Evolutionary conservation across 176 grass and related monocot genomes (phyloP).

Genomic region (Rhipidocladum racemiflorum): DNA sequence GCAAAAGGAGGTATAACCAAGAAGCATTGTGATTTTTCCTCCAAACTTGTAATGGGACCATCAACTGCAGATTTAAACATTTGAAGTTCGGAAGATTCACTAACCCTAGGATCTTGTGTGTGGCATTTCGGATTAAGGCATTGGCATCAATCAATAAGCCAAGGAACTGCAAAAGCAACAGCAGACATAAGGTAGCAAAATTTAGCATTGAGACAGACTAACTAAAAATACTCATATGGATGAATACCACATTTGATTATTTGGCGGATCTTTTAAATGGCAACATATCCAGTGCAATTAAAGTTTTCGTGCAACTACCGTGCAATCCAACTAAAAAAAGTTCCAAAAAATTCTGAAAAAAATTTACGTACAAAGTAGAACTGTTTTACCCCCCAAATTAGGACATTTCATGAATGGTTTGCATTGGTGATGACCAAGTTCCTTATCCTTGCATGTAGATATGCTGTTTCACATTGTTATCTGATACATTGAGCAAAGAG

Average conservation of each 20-base stretch:
- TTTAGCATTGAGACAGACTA: background rate
- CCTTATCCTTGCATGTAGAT: background rate
- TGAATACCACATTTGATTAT: background rate
- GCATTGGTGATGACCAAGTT: background rate
- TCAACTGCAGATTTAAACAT: conserved; percentile 71
- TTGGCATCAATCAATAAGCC: conserved; percentile 65
- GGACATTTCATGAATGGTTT: background rate
- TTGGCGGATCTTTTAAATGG: background rate
- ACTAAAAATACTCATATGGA: background rate
- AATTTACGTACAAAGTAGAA: background rate
- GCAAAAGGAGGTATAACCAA: background rate
- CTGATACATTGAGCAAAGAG: background rate
- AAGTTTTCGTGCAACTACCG: too few species aligned
- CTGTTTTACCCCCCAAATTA: background rate
- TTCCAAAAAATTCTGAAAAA: too few species aligned
- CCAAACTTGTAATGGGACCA: conserved; percentile 66
- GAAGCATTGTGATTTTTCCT: conserved; percentile 31
- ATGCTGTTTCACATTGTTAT: too few species aligned
- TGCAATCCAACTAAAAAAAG: too few species aligned
- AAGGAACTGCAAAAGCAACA: conserved; percentile 63
- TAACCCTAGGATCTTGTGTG: conserved; percentile 59
- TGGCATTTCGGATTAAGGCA: conserved; percentile 45
- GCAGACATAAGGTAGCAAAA: conserved; percentile 23
- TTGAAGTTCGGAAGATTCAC: conserved; percentile 65
- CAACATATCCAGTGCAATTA: too few species aligned